Conservation (phyloP, 2,329 filamentous ascomycete species). For the Fusarium coicis region DNA sequence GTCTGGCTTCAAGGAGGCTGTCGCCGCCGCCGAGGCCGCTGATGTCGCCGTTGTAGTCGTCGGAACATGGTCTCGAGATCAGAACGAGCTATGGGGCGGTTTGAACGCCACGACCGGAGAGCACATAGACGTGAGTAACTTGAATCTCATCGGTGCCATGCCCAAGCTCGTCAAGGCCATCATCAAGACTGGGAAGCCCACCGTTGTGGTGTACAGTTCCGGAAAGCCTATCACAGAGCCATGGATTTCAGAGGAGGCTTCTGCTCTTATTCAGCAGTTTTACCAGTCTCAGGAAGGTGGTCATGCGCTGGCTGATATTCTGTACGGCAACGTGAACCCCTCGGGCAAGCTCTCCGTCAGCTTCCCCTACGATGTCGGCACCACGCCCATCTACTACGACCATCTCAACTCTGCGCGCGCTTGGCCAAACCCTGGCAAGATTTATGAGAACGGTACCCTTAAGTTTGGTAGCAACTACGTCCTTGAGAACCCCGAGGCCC, state of each 20-base stretch:
- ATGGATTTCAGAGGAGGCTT: constrained; percentile 74
- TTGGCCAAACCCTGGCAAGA: constrained; percentile 62
- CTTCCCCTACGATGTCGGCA: constrained; percentile 74
- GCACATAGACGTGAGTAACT: constrained; percentile 72
- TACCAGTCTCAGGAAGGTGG: constrained; percentile 78
- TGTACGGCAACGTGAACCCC: constrained; percentile 73
- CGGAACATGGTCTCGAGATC: constrained; percentile 80
- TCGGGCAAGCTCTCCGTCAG: constrained; percentile 74
- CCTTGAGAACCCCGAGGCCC: constrained; percentile 66
- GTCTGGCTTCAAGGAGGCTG: constrained; percentile 73
- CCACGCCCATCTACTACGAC: constrained; percentile 77
- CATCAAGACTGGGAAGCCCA: constrained; percentile 73
- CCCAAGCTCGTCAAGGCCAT: constrained; percentile 73
- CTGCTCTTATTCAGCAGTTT: constrained; percentile 78
- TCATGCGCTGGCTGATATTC: constrained; percentile 71
- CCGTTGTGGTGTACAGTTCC: constrained; percentile 73
- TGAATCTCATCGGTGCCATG: constrained; percentile 78
- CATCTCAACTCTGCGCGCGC: constrained; percentile 74
- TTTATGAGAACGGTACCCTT: constrained; percentile 68
- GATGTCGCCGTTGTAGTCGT: constrained; percentile 80
- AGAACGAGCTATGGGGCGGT: constrained; percentile 75
- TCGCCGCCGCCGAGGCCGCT: constrained; percentile 71
- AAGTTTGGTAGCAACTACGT: constrained; percentile 74
- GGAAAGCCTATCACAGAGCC: constrained; percentile 79
- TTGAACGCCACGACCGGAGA: constrained; percentile 81